Conservation (phyloP, 2,329 filamentous ascomycete species). For the Sporothrix schenckii region DNA sequence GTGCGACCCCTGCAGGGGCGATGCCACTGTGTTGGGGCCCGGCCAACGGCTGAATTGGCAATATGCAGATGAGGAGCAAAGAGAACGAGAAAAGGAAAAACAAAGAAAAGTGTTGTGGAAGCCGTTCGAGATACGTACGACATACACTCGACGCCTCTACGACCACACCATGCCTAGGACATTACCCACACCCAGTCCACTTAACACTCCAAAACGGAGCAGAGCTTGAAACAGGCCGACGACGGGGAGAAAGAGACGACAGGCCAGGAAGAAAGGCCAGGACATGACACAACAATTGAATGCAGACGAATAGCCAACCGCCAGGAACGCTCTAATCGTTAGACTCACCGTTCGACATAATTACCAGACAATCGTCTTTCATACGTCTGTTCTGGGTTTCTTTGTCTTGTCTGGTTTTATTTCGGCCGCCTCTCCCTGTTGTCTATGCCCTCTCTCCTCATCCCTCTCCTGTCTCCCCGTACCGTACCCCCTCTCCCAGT, state of each 20-base stretch:
- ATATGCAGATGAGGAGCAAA: background rate
- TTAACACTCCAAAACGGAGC: background rate
- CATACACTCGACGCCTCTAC: background rate
- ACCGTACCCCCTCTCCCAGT: background rate
- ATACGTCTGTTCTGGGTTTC: background rate
- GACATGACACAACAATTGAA: background rate
- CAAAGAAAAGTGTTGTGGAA: no score
- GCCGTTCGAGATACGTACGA: background rate
- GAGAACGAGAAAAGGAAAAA: background rate
- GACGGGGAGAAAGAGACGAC: background rate
- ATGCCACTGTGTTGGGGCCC: slow-evolving; percentile 17
- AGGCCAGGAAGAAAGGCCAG: background rate
- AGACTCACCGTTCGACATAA: slow-evolving; percentile 7
- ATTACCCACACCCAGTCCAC: background rate
- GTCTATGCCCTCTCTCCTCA: background rate
- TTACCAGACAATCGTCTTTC: background rate
- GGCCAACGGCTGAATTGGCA: slow-evolving; percentile 27
- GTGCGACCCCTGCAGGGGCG: slow-evolving; percentile 26
- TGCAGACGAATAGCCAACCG: slow-evolving; percentile 6
- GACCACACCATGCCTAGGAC: slow-evolving; percentile 16
- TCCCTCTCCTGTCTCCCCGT: slow-evolving; percentile 11
- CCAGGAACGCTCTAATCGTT: background rate
- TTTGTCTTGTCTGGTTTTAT: background rate
- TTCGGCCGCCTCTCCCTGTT: background rate
- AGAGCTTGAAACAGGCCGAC: slow-evolving; percentile 26